Evolutionary conservation across 176 grass and related monocot genomes (phyloP).

Genomic region (Phoenix dactylifera): DNA sequence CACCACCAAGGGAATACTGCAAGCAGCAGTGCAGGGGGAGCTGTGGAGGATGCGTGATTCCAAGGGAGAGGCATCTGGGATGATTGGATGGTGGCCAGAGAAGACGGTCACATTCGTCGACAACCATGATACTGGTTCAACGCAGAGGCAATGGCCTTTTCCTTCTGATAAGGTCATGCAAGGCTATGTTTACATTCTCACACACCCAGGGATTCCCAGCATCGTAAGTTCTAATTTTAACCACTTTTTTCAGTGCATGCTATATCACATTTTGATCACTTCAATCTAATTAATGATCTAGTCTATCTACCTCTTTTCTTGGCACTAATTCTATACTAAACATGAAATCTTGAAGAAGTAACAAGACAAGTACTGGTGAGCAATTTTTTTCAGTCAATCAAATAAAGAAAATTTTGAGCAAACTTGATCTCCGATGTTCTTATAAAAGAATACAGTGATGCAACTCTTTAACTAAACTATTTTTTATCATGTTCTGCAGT

Average conservation of each 20-base stretch:
- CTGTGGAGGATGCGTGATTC: slow-evolving; percentile 60
- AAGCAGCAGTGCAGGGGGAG: slow-evolving; percentile 62
- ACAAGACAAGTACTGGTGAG: not conserved
- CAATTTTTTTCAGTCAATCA: not conserved
- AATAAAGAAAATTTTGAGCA: no score
- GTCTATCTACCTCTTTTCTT: no score
- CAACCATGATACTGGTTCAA: slow-evolving; percentile 86
- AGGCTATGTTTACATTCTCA: slow-evolving; percentile 78
- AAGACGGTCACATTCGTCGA: slow-evolving; percentile 79
- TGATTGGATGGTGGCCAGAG: slow-evolving; percentile 73
- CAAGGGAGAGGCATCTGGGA: slow-evolving; percentile 54
- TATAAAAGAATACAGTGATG: no score
- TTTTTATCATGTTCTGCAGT: slow-evolving; percentile 17
- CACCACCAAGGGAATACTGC: slow-evolving; percentile 76
- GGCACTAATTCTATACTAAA: not conserved
- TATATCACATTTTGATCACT: no score
- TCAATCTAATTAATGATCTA: no score
- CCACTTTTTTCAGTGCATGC: no score
- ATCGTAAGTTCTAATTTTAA: slow-evolving; percentile 35
- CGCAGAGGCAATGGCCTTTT: slow-evolving; percentile 53
- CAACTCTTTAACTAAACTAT: no score
- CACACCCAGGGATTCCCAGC: slow-evolving; percentile 63
- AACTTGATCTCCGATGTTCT: no score
- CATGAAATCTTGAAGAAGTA: not conserved
- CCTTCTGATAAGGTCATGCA: slow-evolving; percentile 70